Evolutionary conservation across 176 grass and related monocot species (phyloP).

Genomic region (Zea luxurians): DNA sequence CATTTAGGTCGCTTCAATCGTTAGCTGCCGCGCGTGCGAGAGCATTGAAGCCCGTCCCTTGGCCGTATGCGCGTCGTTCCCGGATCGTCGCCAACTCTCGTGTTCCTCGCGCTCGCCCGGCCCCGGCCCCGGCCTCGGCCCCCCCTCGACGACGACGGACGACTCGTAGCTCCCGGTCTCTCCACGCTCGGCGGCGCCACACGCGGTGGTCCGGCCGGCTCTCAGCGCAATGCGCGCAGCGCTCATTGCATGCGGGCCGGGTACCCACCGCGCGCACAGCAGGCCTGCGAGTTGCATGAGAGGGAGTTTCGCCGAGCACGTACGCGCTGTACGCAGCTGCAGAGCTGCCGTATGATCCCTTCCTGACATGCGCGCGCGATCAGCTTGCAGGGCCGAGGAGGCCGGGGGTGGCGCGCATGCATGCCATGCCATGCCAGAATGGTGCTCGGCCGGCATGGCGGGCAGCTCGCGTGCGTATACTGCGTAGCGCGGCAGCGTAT

Average conservation of each 20-base stretch:
- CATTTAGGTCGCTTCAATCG: no score
- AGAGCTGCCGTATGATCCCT: neutral
- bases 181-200: neutral
- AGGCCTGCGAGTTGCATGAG: neutral
- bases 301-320: conserved; percentile 33
- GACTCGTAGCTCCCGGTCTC: neutral
- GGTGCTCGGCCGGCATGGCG: neutral
- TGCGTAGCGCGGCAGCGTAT: neutral
- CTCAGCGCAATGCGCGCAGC: no score
- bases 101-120: neutral
- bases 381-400: neutral
- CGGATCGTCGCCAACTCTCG: conserved; percentile 32
- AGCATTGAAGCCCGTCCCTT: neutral
- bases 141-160: neutral
- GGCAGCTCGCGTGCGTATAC: neutral
- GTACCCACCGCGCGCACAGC: no score
- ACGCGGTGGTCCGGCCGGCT: no score
- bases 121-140: neutral
- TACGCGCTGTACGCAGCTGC: no score
- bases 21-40: neutral
- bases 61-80: neutral
- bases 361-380: neutral
- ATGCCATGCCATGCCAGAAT: neutral
- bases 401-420: neutral
- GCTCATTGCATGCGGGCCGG: neutral